These are phyloP conservation scores for Quercus aquifolioides DNA, from an alignment of 306 rosid species.

Conservation along the genomic window DNA sequence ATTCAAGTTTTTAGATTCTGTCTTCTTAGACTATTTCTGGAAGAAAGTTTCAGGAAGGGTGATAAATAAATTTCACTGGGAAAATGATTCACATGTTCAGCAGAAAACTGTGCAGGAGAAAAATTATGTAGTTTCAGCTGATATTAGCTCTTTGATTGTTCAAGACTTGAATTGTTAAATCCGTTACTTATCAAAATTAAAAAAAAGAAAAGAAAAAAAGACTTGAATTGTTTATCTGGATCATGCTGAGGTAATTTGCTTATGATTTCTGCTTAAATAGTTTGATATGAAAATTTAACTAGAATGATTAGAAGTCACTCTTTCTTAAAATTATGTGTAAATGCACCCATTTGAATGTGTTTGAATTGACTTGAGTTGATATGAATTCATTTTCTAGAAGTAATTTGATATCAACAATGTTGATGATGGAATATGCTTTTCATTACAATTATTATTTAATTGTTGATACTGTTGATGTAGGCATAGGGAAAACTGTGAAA, in stretches of 20 bases:
- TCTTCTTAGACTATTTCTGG: background rate
- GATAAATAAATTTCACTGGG: background rate
- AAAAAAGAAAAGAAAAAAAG: too few species aligned
- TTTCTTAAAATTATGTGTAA: background rate
- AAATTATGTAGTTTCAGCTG: background rate
- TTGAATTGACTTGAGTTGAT: background rate
- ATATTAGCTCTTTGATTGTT: background rate
- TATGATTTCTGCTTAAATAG: background rate
- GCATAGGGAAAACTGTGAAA: slow-evolving; percentile 95
- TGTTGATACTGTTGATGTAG: slow-evolving; percentile 45
- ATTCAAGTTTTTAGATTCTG: background rate
- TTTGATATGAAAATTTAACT: background rate
- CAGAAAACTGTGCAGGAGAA: background rate
- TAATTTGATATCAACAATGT: background rate
- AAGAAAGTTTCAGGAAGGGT: background rate
- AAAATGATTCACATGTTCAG: background rate
- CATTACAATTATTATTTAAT: slow-evolving; percentile 15
- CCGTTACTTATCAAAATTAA: too few species aligned
- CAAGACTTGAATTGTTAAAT: background rate
- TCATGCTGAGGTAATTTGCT: background rate
- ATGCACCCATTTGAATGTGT: background rate
- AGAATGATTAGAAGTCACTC: background rate
- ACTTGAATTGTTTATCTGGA: background rate
- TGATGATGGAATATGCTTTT: background rate
- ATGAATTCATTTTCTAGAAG: background rate